Evolutionary conservation across 495 filamentous ascomycete species (phyloP), one percentile per base, ranked within the genome.

Genomic region (Clohesyomyces aquaticus): DNA sequence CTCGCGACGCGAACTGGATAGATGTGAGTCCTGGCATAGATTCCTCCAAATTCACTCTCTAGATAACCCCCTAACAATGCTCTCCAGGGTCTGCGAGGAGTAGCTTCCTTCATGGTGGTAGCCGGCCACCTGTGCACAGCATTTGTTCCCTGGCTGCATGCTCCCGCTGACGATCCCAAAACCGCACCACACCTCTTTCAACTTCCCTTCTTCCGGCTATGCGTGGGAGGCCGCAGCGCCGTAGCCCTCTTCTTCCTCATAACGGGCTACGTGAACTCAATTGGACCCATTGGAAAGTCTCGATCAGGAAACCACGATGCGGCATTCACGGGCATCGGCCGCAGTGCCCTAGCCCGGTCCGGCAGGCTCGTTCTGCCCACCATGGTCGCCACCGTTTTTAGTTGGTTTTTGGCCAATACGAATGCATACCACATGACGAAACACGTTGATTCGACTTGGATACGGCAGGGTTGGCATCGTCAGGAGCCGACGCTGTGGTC

Each of bases 161-260:
- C 68, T 8, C 71, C 68, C 12, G 68, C 69, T 18, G 25, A 29
- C 26, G 61, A 58, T 41, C 46, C 63, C 2, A 59, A 66, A 45
- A 58, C 64, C 19, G 55, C 57, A 19, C 65, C 71, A 12, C 50
- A 50, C 26, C 56, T 73, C 23, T 66, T 73, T 46, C 71, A 73
- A 54, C 49, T 68, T 1, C 71, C 71, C 25, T 66, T 73, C 65
- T 58, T 73, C 53, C 71, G 71, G n/a, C 68, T 73, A 35, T 35
- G 25, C 45, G 68, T 69, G 3, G 65, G 61, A 18, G 71, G 71
- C 29, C 68, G 68, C 23, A 52, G 38, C 38, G 68, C 68, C 14
- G 71, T 73, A 10, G 68, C 68, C 16, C 48, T 73, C 14, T 73
- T 73, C 65, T 69, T 73, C 62, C 68, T 73, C 38, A 68, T 73